phyloP scores from a whole-genome alignment of 2,329 filamentous ascomycete genomes.

The Neonectria punicea region DNA sequence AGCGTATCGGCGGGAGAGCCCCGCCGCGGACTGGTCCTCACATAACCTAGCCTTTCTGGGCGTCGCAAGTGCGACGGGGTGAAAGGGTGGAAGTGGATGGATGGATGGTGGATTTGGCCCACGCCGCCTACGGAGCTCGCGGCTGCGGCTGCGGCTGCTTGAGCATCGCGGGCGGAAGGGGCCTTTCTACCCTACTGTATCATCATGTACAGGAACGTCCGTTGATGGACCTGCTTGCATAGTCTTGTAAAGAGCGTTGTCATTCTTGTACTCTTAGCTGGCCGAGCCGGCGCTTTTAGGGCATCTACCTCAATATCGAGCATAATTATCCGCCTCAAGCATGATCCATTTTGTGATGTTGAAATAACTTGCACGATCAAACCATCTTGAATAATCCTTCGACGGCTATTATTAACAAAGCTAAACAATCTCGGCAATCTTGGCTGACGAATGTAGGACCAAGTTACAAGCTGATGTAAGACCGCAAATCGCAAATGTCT shows the following conservation, averaged over 20 bases:
- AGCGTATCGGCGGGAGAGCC: slow-evolving; percentile 42
- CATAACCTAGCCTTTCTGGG: slow-evolving; percentile 36
- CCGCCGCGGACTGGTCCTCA: slow-evolving; percentile 54
- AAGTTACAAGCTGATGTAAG: not conserved
- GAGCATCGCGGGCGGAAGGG: slow-evolving; percentile 35
- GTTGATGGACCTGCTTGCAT: slow-evolving; percentile 36
- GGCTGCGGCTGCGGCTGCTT: slow-evolving; percentile 32
- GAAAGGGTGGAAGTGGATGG: slow-evolving; percentile 18
- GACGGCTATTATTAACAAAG: not conserved
- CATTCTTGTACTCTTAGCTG: slow-evolving; percentile 23
- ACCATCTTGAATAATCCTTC: not conserved
- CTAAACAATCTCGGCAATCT: not conserved
- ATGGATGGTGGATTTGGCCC: not conserved
- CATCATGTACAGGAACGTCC: slow-evolving; percentile 19
- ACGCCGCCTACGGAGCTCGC: slow-evolving; percentile 38
- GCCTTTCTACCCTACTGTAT: slow-evolving; percentile 3
- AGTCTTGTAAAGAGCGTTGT: slow-evolving; percentile 33
- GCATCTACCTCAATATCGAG: not conserved
- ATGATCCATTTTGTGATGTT: not conserved
- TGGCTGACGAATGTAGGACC: not conserved
- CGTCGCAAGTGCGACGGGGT: slow-evolving; percentile 24
- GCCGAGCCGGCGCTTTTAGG: slow-evolving; percentile 15
- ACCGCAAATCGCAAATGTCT: slow-evolving; percentile 18
- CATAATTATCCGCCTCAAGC: not conserved
- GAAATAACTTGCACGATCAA: not conserved